Evolutionary conservation across 768 basidiomycete species (phyloP).

Genomic region (Neoboletus brunneissimus): DNA sequence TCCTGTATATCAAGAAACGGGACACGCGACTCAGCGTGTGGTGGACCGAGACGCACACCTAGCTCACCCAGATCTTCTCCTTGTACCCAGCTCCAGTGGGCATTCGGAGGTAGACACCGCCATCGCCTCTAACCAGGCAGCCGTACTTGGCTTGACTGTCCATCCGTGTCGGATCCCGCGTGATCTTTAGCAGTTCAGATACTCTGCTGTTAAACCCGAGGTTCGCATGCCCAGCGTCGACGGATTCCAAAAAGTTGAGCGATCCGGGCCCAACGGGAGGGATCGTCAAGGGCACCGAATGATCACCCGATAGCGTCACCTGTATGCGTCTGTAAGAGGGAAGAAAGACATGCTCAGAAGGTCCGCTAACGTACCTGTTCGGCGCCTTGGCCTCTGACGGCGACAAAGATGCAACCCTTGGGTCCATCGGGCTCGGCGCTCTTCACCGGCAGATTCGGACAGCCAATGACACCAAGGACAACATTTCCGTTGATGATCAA

Average conservation of each 20-base stretch:
- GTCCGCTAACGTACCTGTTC: slow-evolving; percentile 48
- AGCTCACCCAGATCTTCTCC: slow-evolving; percentile 94
- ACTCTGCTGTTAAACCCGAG: slow-evolving; percentile 80
- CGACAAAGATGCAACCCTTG: slow-evolving; percentile 81
- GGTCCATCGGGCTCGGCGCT: slow-evolving; percentile 49
- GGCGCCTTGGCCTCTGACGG: slow-evolving; percentile 83
- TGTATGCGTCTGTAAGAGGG: slow-evolving; percentile 22
- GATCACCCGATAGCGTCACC: slow-evolving; percentile 51
- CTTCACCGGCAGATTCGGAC: slow-evolving; percentile 82
- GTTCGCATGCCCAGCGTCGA: slow-evolving; percentile 90
- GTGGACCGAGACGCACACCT: too few species aligned
- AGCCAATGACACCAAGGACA: slow-evolving; percentile 83
- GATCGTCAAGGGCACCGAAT: slow-evolving; percentile 53
- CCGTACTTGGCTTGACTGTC: slow-evolving; percentile 97
- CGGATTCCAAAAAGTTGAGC: slow-evolving; percentile 82
- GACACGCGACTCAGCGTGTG: too few species aligned
- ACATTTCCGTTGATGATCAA: slow-evolving; percentile 77
- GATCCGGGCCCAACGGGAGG: slow-evolving; percentile 37
- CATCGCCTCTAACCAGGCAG: slow-evolving; percentile 81
- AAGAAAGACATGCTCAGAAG: background rate
- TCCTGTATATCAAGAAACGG: slow-evolving; percentile 48
- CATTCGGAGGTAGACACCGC: slow-evolving; percentile 77
- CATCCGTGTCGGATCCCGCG: slow-evolving; percentile 72
- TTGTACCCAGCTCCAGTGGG: slow-evolving; percentile 74
- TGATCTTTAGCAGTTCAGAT: slow-evolving; percentile 62